Evolutionary conservation across 2,329 filamentous ascomycete species (phyloP), one percentile per base, ranked within the genome.

Genomic region (Beauveria caledonica): DNA sequence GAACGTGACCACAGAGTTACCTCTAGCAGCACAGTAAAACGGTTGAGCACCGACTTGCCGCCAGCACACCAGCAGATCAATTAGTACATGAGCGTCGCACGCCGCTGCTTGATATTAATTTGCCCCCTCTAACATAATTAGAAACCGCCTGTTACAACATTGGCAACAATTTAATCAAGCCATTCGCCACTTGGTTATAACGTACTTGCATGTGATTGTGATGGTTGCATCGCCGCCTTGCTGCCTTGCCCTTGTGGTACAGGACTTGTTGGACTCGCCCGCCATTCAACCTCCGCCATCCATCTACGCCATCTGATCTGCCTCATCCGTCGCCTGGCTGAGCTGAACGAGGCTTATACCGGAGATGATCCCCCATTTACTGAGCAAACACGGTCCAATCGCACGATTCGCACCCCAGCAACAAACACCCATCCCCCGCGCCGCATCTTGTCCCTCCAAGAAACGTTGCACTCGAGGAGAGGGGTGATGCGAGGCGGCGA

Each of bases 401-500:
- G 4, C 6, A 7, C 53, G n/a, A 39, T 40, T 44, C n/a, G 23
- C 10, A 57, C 21, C 25, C 6, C 48, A 23, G 25, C 23, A 25
- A 42, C 46, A 46, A 50, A 33, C 44, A 40, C 56, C 44, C 44
- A n/a, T 27, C 21, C 44, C 54, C 29, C 40, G n/a, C 17, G 56
- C 56, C 8, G 33, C 46, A 51, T 59, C 48, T 58, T 10, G 45
- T 58, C 13, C 8, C 25, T 19, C 36, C 56, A 59, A 51, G 56
- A 59, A 59, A 59, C 56, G 56, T 59, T 59, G 48, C 56, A 52
- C 48, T 52, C 56, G 48, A 8, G 29, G 23, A 50, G 45, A 25
- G 56, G 33, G 8, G 29, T 19, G 45, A 36, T 27, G 29, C 29
- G 9, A 49, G 29, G 13, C 54, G 19, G 15, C 19, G 21, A 50